These are phyloP conservation scores for Eucalyptus cloeziana DNA, from an alignment of 345 rosid species.

Conservation along the genomic window DNA sequence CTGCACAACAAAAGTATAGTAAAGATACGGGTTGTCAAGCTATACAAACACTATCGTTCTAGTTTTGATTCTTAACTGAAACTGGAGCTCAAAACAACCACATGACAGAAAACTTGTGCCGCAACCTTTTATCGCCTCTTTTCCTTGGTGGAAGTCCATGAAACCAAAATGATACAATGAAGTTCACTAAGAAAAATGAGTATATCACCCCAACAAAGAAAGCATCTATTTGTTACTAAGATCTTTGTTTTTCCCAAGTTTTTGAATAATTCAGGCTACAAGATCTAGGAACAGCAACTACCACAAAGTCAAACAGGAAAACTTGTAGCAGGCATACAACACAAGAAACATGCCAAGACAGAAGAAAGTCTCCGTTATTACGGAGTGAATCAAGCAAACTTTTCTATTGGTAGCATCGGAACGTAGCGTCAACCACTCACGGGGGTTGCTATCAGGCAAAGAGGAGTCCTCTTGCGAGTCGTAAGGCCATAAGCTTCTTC, in stretches of 20 bases:
- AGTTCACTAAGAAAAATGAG: neutral
- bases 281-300: neutral
- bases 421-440: neutral
- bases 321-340: neutral
- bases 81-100: neutral
- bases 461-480: conserved; percentile 34
- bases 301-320: neutral
- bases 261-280: neutral
- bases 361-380: neutral
- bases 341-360: neutral
- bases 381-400: neutral
- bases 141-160: neutral
- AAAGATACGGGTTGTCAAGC: neutral
- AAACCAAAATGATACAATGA: neutral
- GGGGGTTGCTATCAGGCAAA: conserved; percentile 4
- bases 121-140: neutral
- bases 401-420: neutral
- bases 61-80: neutral
- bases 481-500: conserved; percentile 34
- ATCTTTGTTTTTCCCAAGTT: neutral
- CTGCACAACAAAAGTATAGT: neutral
- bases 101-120: neutral
- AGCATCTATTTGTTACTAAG: neutral
- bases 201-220: neutral
- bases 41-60: neutral